A percentile compares a stretch with the other conserved stretches of the same genome.
These are phyloP conservation scores for Tephrocybe sp. DNA, from an alignment of 768 basidiomycete species.

Conservation along the genomic window DNA sequence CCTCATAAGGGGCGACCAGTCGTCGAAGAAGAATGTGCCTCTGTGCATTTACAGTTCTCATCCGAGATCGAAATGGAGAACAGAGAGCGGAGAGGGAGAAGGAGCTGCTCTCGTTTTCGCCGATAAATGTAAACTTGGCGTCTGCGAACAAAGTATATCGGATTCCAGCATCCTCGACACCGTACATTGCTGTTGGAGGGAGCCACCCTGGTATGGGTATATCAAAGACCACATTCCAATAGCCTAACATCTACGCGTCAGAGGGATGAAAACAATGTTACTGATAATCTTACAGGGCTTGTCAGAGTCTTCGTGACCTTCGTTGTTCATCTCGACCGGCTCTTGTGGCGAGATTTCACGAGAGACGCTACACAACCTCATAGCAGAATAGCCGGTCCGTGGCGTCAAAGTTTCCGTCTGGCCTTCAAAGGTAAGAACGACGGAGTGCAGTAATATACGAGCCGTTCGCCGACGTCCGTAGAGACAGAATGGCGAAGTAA, in stretches of 20 bases:
- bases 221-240: constrained; percentile 81
- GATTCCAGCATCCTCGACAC: constrained; percentile 53
- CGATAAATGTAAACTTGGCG: constrained; percentile 54
- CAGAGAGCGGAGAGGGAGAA: constrained; percentile 58
- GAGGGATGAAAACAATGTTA: not conserved
- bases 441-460: constrained; percentile 62
- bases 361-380: constrained; percentile 67
- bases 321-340: constrained; percentile 62
- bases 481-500: constrained; percentile 57
- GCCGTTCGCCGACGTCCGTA: constrained; percentile 54
- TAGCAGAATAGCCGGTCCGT: constrained; percentile 62
- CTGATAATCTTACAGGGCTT: constrained; percentile 44
- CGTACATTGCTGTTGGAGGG: constrained; percentile 57
- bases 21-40: constrained; percentile 53
- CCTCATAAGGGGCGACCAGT: constrained; percentile 44
- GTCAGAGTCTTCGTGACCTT: constrained; percentile 57
- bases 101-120: constrained; percentile 34
- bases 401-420: constrained; percentile 75
- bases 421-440: constrained; percentile 81
- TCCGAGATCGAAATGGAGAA: constrained; percentile 50
- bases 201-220: constrained; percentile 91
- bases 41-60: constrained; percentile 38
- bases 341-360: constrained; percentile 58
- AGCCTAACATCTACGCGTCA: constrained; percentile 28
- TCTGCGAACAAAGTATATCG: constrained; percentile 69